Percentiles rank a stretch among this genome's conserved stretches.
These are phyloP conservation scores for Diospyros lotus DNA, from an alignment of 148 eudicot species.

Conservation along the genomic window DNA sequence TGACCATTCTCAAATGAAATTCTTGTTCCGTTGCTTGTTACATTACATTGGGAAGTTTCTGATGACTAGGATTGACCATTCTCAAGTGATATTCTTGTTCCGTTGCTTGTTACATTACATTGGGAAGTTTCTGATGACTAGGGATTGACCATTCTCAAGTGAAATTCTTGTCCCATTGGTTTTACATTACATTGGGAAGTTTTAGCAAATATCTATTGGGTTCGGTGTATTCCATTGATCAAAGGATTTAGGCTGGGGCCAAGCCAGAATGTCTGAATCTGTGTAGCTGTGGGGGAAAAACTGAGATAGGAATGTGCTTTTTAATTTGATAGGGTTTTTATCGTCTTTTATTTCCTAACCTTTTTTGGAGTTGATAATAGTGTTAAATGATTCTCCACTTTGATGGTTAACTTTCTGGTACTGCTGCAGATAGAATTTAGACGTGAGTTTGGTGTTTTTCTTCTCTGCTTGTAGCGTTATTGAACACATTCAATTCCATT, in stretches of 20 bases:
- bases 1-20: no score
- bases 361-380: neutral
- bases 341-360: neutral
- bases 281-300: neutral
- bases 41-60: neutral
- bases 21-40: neutral
- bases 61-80: no score
- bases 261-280: neutral
- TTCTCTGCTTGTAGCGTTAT: neutral
- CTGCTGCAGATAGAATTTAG: neutral
- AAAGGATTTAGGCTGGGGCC: neutral
- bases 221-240: neutral
- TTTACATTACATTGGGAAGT: neutral
- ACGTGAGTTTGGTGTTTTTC: neutral
- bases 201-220: neutral
- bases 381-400: neutral
- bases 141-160: no score
- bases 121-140: neutral
- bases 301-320: neutral
- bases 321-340: neutral
- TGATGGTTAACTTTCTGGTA: neutral
- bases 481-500: conserved; percentile 3
- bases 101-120: neutral
- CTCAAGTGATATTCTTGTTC: no score
- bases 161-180: neutral